Evolutionary conservation across 805 yeast genomes (phyloP), one percentile per base, ranked within the genome.

Genomic region (Wickerhamiella spandovensis): DNA sequence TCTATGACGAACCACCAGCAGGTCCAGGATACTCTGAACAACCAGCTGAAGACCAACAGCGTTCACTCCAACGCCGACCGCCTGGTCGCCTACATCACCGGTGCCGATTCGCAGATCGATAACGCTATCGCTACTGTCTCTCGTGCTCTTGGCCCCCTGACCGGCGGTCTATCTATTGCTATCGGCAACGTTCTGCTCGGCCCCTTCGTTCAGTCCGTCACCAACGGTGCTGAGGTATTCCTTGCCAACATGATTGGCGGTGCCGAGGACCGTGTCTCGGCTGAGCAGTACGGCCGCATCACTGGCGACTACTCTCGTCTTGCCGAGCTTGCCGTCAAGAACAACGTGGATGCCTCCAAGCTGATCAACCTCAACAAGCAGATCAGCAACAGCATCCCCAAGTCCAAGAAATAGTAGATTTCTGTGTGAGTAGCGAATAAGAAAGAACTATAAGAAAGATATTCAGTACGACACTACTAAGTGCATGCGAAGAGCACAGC

Each of bases 81-180:
- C 28, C 17, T 56, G 21, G 45, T 30, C 15, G 56, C 58, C 39
- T 56, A 24, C 56, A 56, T 63, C 44, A 59, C 65, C 32, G 66
- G 65, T 22, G 56, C 63, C 24, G 67, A 62, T 48, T 60, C 63
- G 35, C 65, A 61, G 53, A 60, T 58, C 47, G 65, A 63, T 49
- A 61, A 60, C 48, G 57, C 59, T 43, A 49, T 59, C 38, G 64
- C 56, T 8, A 52, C 56, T 35, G 50, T 50, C n/a, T 41, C 51
- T 28, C 32, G 49, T 4, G 54, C 56, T 20, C 53, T 56, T 9
- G 53, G 54, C 8, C 56, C 56, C 24, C 28, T 52, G 43, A 54
- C 57, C 32, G 49, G 50, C 35, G 60, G 60, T 38, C 30, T 51
- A 15, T 52, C 56, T 12, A 32, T 43, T 53, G 56, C 54, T 17